Conservation (phyloP, 1,284 basidiomycete genomes). For the Grifola frondosa region DNA sequence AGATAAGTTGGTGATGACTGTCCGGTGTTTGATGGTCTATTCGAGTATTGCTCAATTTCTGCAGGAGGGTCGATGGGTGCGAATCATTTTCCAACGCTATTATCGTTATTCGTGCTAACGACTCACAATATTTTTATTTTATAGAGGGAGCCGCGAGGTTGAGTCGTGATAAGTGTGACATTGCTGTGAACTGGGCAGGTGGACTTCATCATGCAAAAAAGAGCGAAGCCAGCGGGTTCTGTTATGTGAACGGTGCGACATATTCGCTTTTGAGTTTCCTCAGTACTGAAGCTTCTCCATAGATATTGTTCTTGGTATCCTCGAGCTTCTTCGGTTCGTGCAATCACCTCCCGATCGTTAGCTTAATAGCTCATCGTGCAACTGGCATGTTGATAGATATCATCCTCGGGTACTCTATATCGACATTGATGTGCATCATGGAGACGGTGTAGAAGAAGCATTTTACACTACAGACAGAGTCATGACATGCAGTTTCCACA, state of each 20-base stretch:
- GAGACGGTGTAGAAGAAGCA: constrained; percentile 98
- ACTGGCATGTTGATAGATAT: too few relatives aligned
- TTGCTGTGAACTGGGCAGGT: constrained; percentile 98
- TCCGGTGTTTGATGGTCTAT: constrained; percentile 96
- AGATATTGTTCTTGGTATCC: constrained; percentile 97
- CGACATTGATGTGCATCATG: constrained; percentile 98
- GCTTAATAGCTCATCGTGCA: too few relatives aligned
- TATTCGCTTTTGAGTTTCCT: too few relatives aligned
- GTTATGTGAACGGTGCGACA: constrained; percentile 93
- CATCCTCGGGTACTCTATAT: constrained; percentile 96
- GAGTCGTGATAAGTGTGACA: constrained; percentile 97
- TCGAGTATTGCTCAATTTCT: constrained; percentile 98
- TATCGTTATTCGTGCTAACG: too few relatives aligned
- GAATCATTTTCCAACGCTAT: constrained; percentile 30
- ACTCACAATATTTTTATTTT: neutral
- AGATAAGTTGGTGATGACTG: constrained; percentile 97
- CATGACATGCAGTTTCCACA: constrained; percentile 98
- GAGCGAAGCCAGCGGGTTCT: constrained; percentile 97
- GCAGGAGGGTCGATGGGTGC: constrained; percentile 98
- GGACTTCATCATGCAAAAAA: constrained; percentile 99
- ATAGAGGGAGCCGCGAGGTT: constrained; percentile 94
- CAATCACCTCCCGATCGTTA: too few relatives aligned
- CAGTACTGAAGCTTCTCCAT: neutral
- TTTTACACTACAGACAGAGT: constrained; percentile 99
- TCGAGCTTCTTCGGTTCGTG: constrained; percentile 83